Conservation (phyloP, 345 rosid genomes). For the Eucalyptus marginata region DNA sequence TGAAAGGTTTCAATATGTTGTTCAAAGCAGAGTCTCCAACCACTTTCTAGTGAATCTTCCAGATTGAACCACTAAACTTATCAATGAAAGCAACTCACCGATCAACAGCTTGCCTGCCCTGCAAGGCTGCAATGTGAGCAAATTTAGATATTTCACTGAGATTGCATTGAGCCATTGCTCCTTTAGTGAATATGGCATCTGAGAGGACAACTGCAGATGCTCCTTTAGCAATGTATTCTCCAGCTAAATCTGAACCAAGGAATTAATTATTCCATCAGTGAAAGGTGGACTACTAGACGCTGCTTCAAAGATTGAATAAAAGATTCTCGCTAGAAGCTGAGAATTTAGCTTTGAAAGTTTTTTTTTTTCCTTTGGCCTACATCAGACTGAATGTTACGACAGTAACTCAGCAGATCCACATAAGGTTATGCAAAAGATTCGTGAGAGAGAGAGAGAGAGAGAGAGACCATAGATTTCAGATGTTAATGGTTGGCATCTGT, state of each 20-base stretch:
- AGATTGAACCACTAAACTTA: background rate
- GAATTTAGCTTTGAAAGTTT: background rate
- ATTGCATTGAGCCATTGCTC: constrained; percentile 19
- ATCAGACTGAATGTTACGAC: background rate
- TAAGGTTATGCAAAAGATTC: background rate
- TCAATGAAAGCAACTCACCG: constrained; percentile 1
- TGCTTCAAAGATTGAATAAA: background rate
- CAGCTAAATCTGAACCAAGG: constrained; percentile 25
- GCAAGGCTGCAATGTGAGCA: constrained; percentile 23
- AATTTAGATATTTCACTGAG: constrained; percentile 11
- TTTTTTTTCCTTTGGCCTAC: background rate
- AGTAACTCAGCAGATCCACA: background rate
- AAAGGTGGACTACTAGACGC: background rate
- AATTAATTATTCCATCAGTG: background rate
- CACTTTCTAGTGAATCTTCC: background rate
- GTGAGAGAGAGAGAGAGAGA: background rate
- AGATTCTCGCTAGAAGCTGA: background rate
- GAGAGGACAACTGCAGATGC: constrained; percentile 51
- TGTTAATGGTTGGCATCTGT: background rate
- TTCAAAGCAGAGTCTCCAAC: background rate
- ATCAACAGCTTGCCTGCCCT: constrained; percentile 25
- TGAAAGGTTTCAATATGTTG: background rate
- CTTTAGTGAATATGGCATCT: constrained; percentile 37
- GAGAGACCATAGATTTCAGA: background rate
- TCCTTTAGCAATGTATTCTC: constrained; percentile 29